phyloP scores from a whole-genome alignment of 2,329 filamentous ascomycete species.

The Talaromyces sp. region DNA sequence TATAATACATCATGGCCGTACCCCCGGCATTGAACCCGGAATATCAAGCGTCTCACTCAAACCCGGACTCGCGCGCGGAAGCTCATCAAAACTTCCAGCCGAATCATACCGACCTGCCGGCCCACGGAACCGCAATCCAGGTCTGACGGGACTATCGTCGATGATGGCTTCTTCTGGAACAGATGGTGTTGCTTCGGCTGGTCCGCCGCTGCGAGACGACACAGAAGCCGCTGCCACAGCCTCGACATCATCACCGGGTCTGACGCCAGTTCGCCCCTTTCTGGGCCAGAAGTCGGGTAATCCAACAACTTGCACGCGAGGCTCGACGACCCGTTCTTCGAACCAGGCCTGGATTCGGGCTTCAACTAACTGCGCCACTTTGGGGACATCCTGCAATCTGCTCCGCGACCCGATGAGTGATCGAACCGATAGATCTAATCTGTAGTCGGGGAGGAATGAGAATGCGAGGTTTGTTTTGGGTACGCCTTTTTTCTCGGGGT shows the following conservation, averaged over 20 bases:
- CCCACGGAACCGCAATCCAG: slow-evolving; percentile 36
- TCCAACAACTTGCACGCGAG: slow-evolving; percentile 63
- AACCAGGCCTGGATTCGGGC: slow-evolving; percentile 64
- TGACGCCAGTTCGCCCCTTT: slow-evolving; percentile 49
- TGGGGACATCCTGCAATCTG: slow-evolving; percentile 63
- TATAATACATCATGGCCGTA: neutral
- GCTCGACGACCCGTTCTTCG: slow-evolving; percentile 64
- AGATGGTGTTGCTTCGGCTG: slow-evolving; percentile 25
- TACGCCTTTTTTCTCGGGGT: slow-evolving; percentile 50
- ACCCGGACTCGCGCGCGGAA: slow-evolving; percentile 31
- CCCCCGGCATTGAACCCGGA: slow-evolving; percentile 37
- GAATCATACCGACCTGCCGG: slow-evolving; percentile 22
- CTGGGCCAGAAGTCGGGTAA: slow-evolving; percentile 61
- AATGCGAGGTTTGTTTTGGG: slow-evolving; percentile 86
- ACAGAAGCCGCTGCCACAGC: slow-evolving; percentile 24
- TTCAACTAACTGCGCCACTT: slow-evolving; percentile 64
- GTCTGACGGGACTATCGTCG: slow-evolving; percentile 25
- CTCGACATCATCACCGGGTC: slow-evolving; percentile 42
- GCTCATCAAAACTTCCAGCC: slow-evolving; percentile 28
- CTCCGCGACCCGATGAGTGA: slow-evolving; percentile 62
- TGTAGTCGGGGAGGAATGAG: slow-evolving; percentile 69
- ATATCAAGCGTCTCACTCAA: slow-evolving; percentile 39
- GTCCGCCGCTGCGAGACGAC: slow-evolving; percentile 30
- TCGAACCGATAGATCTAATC: slow-evolving; percentile 62
- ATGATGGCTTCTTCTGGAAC: slow-evolving; percentile 17